Evolutionary conservation across 2,329 filamentous ascomycete species (phyloP), one percentile per base, ranked within the genome.

Genomic region (Penicillium olsonii): DNA sequence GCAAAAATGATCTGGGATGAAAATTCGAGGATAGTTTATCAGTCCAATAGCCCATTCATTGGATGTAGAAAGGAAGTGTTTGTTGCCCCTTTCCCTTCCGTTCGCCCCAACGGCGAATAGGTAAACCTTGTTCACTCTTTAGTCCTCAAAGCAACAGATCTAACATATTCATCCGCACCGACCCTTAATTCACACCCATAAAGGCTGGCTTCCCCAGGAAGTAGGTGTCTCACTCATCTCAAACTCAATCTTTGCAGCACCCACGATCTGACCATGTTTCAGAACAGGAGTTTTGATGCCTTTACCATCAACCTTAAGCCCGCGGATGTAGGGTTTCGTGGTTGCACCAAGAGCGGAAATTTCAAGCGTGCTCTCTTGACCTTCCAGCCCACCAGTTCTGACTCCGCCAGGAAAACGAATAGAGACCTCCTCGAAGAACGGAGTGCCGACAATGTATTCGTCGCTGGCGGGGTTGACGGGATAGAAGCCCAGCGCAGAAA

Each of bases 401-500:
- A 59, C 64, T 2, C 69, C 69, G 15, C 56, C 54, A 0, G 75
- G 73, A 9, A 76, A 53, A 5, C 63, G 59, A 20, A 78, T 64
- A 4, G 64, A 66, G 4, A 77, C 67, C 45, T 69, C 68, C 58
- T 78, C 75, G 44, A 78, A 78, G 45, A 78, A 75, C 0, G 76
- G 76, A 6, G 73, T 64, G 0, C 74, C 75, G 12, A 78, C 63
- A 4, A 77, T 60, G 55, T 78, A 78, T 50, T 76, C 70, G 31
- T 75, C 73, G 5, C 68, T 64, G 1, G 74, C 74, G 0, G 75
- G 68, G 48, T 78, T 74, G 33, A 77, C 65, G 0, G 75, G 75
- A 51, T 78, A 78, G 56, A 78, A 77, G 0, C 75, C 75, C 9
- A 78, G 55, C 4, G 75, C 72, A 0, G 74, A 75, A 46, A 78